These are phyloP conservation scores for Brassica rapa DNA, from an alignment of 345 rosid species.

Conservation along the genomic window DNA sequence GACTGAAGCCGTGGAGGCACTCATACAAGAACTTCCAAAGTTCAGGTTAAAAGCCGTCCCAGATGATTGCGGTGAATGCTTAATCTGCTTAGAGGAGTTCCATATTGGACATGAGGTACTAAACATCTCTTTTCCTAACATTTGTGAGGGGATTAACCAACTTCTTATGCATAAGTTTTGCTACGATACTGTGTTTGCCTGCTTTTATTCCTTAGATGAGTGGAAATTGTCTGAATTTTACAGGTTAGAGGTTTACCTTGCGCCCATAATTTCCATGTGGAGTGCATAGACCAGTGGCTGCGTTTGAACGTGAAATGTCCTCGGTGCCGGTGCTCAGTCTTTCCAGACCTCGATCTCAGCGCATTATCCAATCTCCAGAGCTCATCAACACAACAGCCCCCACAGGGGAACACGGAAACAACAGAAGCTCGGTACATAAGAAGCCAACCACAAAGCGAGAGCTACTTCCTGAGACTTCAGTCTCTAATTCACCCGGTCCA, in stretches of 20 bases:
- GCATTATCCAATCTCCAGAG: conserved; percentile 78
- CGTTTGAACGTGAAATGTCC: conserved; percentile 96
- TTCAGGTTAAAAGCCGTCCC: conserved; percentile 96
- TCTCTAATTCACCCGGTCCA: conserved; percentile 60
- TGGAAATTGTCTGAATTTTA: conserved; percentile 18
- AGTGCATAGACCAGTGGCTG: conserved; percentile 96
- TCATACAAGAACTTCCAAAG: conserved; percentile 95
- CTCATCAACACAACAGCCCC: conserved; percentile 23
- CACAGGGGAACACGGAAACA: conserved; percentile 31
- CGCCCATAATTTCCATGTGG: conserved; percentile 98
- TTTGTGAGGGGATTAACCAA: conserved; percentile 6
- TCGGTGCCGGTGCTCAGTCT: conserved; percentile 91
- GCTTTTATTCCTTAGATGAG: conserved; percentile 14
- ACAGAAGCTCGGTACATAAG: conserved; percentile 66
- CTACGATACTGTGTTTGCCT: background rate
- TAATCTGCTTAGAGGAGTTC: conserved; percentile 96
- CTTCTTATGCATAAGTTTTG: background rate
- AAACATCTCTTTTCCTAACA: background rate
- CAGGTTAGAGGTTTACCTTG: conserved; percentile 99
- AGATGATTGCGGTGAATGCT: conserved; percentile 96
- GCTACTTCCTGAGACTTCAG: conserved; percentile 73
- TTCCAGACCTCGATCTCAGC: conserved; percentile 95
- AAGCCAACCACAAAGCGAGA: conserved; percentile 72
- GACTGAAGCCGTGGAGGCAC: conserved; percentile 97
- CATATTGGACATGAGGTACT: conserved; percentile 86